Conservation (phyloP, 2,329 filamentous ascomycete species). For the Colletotrichum paranaense region DNA sequence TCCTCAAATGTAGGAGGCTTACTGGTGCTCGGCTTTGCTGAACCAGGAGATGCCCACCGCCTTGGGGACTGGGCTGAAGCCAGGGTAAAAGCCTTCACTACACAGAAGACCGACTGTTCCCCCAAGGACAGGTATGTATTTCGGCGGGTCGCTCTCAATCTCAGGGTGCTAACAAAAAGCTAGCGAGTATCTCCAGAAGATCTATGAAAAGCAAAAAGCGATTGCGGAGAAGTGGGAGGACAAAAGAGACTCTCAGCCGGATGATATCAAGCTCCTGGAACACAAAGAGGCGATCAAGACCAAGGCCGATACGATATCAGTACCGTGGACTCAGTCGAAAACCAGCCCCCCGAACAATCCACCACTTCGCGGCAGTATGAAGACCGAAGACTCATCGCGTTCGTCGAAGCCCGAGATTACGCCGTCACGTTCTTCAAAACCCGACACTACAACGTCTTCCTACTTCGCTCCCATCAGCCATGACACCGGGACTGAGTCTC, state of each 20-base stretch:
- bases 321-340: background rate
- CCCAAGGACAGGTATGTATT: background rate
- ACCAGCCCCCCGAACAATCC: background rate
- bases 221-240: background rate
- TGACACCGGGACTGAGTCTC: background rate
- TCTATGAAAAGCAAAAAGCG: background rate
- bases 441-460: background rate
- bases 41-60: background rate
- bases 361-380: slow-evolving; percentile 14
- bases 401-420: background rate
- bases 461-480: background rate
- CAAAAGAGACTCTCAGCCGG: background rate
- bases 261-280: slow-evolving; percentile 11
- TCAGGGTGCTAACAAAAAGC: background rate
- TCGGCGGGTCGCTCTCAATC: no score
- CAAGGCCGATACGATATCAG: background rate
- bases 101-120: background rate
- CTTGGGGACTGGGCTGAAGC: slow-evolving; percentile 1
- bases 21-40: slow-evolving; percentile 8
- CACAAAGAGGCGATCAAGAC: background rate
- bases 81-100: background rate
- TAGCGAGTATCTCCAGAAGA: slow-evolving; percentile 10
- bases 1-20: background rate
- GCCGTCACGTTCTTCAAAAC: background rate
- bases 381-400: background rate